phyloP scores from a whole-genome alignment of 2,329 filamentous ascomycete species.

The Teratosphaeria pseudoeucalypti region DNA sequence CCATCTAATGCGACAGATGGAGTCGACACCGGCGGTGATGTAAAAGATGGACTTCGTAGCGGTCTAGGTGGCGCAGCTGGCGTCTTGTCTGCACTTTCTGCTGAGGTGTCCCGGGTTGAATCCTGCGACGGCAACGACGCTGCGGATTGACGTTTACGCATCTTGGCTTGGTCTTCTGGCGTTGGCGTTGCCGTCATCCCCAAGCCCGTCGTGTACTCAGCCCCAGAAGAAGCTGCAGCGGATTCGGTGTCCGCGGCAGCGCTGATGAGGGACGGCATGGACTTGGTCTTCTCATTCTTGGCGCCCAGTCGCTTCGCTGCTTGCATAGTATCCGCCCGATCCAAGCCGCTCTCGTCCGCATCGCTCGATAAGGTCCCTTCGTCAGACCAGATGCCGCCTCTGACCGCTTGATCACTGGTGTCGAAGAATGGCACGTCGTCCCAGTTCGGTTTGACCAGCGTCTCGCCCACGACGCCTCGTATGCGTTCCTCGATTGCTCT shows the following conservation, averaged over 20 bases:
- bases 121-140: slow-evolving; percentile 8
- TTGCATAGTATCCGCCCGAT: slow-evolving; percentile 1
- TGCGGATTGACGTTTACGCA: slow-evolving; percentile 13
- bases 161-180: not conserved
- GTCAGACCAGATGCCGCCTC: slow-evolving; percentile 70
- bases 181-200: slow-evolving; percentile 8
- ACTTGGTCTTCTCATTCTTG: slow-evolving; percentile 15
- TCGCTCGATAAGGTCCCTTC: slow-evolving; percentile 23
- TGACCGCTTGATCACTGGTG: slow-evolving; percentile 64
- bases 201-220: slow-evolving; percentile 6
- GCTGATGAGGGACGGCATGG: slow-evolving; percentile 12
- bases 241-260: slow-evolving; percentile 5
- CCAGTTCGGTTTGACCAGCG: slow-evolving; percentile 86
- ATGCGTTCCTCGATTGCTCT: slow-evolving; percentile 91
- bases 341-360: not conserved
- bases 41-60: slow-evolving; percentile 21
- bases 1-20: slow-evolving; percentile 21
- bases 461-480: slow-evolving; percentile 86
- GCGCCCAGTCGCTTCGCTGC: not conserved
- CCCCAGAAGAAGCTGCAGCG: slow-evolving; percentile 11
- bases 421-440: slow-evolving; percentile 88
- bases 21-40: slow-evolving; percentile 13
- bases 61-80: slow-evolving; percentile 9
- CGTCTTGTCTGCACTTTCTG: not conserved
- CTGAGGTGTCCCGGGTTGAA: slow-evolving; percentile 1